Evolutionary conservation across 192 early-diverging fungal genomes (phyloP), one percentile per base, ranked within the genome.

Genomic region (Backusella parvicylindrica): DNA sequence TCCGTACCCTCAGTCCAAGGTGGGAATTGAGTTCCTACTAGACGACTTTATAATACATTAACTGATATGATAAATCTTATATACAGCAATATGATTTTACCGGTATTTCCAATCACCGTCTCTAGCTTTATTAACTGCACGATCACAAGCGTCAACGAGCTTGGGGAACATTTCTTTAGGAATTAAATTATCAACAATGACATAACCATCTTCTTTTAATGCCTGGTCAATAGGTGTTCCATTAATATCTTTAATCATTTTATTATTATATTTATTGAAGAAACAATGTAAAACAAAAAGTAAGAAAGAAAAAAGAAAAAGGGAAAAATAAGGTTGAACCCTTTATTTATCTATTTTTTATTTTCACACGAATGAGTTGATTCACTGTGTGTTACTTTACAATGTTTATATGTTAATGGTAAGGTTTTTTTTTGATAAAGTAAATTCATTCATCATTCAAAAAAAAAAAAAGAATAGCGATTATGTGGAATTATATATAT

Each of bases 1-100:
- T 84, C 81, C 12, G 72, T 78, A 9, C 76, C 83, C 63, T 84
- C 76, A 23, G 53, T 70, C 85, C 85, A 86, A 41, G 85, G 85
- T 35, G 85, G 85, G 33, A 86, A 86, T 60, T 83, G 83, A 21
- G 79, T 84, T 47, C 85, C 85, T 9, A 86, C 85, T 30, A 82
- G 67, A 53, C 83, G 79, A 70, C 80, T 78, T 68, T 43, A n/a
- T n/a, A n/a, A n/a, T n/a, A n/a, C n/a, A n/a, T n/a, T n/a, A n/a
- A n/a, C n/a, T n/a, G n/a, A n/a, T n/a, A n/a, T n/a, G n/a, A n/a
- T n/a, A n/a, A n/a, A n/a, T n/a, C n/a, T n/a, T n/a, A n/a, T n/a
- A n/a, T n/a, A n/a, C n/a, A n/a, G n/a, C n/a, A n/a, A n/a, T n/a
- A n/a, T n/a, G n/a, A n/a, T 31, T 28, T 75, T 74, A 84, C 79